Evolutionary conservation across 2,329 filamentous ascomycete species (phyloP).

Genomic region (Penicillium brasilianum): DNA sequence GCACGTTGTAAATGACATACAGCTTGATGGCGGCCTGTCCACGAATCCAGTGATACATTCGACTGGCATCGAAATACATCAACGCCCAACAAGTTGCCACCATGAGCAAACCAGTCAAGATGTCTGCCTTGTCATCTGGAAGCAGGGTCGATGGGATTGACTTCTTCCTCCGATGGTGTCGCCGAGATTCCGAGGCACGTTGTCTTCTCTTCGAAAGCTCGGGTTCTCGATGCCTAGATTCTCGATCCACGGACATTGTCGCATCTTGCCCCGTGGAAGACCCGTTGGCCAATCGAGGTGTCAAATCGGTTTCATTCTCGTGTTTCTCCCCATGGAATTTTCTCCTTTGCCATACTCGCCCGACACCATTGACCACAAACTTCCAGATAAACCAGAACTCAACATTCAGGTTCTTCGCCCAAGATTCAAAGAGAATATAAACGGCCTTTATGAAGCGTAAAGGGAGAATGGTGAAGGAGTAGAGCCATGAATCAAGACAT

Average conservation of each 20-base stretch:
- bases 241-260: slow-evolving; percentile 26
- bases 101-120: slow-evolving; percentile 88
- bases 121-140: slow-evolving; percentile 91
- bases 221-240: slow-evolving; percentile 22
- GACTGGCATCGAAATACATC: slow-evolving; percentile 90
- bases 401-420: slow-evolving; percentile 71
- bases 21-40: slow-evolving; percentile 97
- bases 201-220: slow-evolving; percentile 36
- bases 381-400: slow-evolving; percentile 73
- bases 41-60: slow-evolving; percentile 97
- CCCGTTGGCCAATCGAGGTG: slow-evolving; percentile 22
- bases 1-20: slow-evolving; percentile 97
- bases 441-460: slow-evolving; percentile 84
- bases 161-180: slow-evolving; percentile 72
- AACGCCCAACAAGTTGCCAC: slow-evolving; percentile 82
- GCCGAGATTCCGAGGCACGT: slow-evolving; percentile 42
- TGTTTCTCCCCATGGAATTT: slow-evolving; percentile 34
- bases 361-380: slow-evolving; percentile 80
- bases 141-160: slow-evolving; percentile 84
- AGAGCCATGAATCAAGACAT: slow-evolving; percentile 94
- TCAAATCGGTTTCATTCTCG: slow-evolving; percentile 28
- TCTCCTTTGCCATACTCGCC: slow-evolving; percentile 74
- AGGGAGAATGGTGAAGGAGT: slow-evolving; percentile 93
- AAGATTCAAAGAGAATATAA: slow-evolving; percentile 77
- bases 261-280: slow-evolving; percentile 25